These are phyloP conservation scores for Mycosphaerella sp. DNA, from an alignment of 2,329 filamentous ascomycete species.

Conservation along the genomic window DNA sequence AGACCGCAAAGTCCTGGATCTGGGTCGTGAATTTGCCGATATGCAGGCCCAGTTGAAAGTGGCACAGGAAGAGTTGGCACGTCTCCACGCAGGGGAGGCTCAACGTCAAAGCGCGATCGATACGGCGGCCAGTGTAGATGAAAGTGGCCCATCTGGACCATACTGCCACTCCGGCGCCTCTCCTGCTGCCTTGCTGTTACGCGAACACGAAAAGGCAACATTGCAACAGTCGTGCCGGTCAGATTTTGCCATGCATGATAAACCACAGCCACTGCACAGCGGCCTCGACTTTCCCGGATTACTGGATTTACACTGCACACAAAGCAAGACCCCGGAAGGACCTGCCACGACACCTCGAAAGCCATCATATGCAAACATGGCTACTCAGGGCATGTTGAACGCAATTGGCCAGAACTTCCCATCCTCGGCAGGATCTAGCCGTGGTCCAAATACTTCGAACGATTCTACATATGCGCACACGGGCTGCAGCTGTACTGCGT, in stretches of 20 bases:
- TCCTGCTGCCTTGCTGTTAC: conserved; percentile 1
- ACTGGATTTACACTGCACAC: background rate
- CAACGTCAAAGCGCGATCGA: too few relatives aligned
- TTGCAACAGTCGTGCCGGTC: background rate
- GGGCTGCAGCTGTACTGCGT: background rate
- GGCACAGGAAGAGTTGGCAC: background rate
- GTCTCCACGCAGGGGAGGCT: background rate
- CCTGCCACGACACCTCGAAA: background rate
- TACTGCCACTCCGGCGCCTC: background rate
- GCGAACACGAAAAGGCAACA: conserved; percentile 3
- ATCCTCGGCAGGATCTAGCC: background rate
- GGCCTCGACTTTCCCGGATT: conserved; percentile 20
- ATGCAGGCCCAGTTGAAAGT: background rate
- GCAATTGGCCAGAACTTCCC: background rate
- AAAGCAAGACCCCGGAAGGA: background rate
- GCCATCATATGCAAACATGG: conserved; percentile 18
- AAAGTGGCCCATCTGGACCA: background rate
- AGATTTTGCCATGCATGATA: background rate
- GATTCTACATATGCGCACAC: background rate
- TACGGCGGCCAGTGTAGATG: too few relatives aligned
- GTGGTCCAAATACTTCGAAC: background rate
- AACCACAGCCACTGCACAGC: conserved; percentile 10
- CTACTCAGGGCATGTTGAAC: background rate
- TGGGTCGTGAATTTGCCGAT: background rate
- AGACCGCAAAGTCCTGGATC: background rate